phyloP scores from a whole-genome alignment of 768 basidiomycete genomes.

The Scleroderma citrinum region DNA sequence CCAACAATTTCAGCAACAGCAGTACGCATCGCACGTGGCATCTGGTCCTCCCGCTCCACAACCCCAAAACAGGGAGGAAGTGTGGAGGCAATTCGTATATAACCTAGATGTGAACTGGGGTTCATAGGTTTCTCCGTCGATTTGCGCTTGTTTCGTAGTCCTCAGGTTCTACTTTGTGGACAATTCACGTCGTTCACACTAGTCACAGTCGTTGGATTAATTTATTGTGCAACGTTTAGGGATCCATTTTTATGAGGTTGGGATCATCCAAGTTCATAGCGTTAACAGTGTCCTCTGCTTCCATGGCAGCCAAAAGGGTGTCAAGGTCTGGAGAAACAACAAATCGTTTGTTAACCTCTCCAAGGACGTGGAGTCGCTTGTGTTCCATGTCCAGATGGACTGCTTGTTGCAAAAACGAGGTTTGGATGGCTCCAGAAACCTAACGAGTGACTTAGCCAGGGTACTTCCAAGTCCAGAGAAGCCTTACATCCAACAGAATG shows the following conservation, averaged over 20 bases:
- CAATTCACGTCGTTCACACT: neutral
- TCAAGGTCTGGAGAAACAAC: constrained; percentile 83
- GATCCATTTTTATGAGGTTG: constrained; percentile 52
- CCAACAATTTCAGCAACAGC: constrained; percentile 1
- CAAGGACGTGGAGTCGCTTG: constrained; percentile 64
- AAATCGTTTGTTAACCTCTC: constrained; percentile 84
- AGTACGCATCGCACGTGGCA: neutral
- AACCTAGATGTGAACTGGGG: constrained; percentile 20
- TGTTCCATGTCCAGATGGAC: constrained; percentile 59
- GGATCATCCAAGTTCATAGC: constrained; percentile 36
- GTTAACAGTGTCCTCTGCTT: constrained; percentile 37
- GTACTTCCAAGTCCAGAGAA: neutral
- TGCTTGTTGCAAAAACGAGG: constrained; percentile 86
- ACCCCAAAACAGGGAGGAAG: constrained; percentile 30
- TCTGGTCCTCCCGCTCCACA: neutral
- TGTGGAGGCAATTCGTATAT: constrained; percentile 34
- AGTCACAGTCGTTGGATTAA: neutral
- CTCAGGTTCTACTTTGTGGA: neutral
- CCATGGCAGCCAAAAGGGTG: constrained; percentile 60
- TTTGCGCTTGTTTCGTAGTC: neutral
- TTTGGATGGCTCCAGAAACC: constrained; percentile 78
- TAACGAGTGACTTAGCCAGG: constrained; percentile 21
- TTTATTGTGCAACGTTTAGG: neutral
- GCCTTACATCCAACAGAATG: constrained; percentile 70
- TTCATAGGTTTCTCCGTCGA: neutral